phyloP scores from a whole-genome alignment of 164 flowering plant species.

The Amborella trichopoda region DNA sequence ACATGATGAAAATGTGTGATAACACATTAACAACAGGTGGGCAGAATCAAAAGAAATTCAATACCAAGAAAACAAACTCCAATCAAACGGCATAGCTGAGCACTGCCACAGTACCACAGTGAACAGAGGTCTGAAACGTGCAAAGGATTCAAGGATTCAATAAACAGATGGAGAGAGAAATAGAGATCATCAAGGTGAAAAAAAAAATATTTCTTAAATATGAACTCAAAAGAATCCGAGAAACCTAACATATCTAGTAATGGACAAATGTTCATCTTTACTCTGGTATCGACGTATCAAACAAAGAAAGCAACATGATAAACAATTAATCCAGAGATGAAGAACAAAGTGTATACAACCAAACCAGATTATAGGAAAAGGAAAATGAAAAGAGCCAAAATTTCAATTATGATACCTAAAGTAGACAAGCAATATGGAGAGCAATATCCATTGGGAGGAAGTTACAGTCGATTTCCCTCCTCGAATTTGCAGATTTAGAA shows the following conservation, averaged over 20 bases:
- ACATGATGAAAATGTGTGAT: no score
- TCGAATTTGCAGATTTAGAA: constrained; percentile 4
- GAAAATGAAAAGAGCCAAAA: background rate
- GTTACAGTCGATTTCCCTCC: constrained; percentile 6
- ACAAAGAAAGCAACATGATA: background rate
- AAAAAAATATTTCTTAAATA: background rate
- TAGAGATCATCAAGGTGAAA: background rate
- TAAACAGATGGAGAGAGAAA: no score
- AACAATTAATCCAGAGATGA: background rate
- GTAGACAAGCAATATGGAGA: constrained; percentile 42
- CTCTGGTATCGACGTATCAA: background rate
- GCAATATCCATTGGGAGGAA: constrained; percentile 51
- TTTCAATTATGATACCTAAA: constrained; percentile 25
- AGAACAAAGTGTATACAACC: background rate
- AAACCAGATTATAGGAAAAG: background rate
- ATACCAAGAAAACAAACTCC: no score
- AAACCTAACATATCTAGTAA: background rate
- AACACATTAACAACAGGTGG: no score
- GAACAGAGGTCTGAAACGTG: constrained; percentile 57
- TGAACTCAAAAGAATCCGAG: background rate
- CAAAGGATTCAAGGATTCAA: background rate
- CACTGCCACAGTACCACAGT: no score
- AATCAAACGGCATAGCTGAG: no score
- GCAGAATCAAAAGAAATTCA: no score
- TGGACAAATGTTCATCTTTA: background rate